Evolutionary conservation across 805 yeast species (phyloP), one percentile per base, ranked within the genome.

Genomic region (Debaryomyces hansenii): DNA sequence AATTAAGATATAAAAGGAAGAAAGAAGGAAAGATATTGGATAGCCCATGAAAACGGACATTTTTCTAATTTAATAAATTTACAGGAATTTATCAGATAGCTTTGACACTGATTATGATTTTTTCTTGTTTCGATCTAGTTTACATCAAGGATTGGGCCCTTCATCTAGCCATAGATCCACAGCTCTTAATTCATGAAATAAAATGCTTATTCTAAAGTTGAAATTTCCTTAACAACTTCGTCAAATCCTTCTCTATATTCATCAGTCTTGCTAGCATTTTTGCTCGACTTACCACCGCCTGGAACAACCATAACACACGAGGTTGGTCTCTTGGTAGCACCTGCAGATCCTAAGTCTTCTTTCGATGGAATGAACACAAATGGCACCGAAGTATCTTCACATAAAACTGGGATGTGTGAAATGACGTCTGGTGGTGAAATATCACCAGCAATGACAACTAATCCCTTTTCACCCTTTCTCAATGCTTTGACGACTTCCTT

Each of bases 251-350:
- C 97, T 70, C 89, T 87, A 79, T 94, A 94, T 63, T 92, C 97
- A 54, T 83, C 80, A 52, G 82, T 89, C 60, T 73, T 73, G 56
- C 72, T 76, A 53, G 90, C 81, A 58, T 82, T 85, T 69, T 85
- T 86, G 75, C 84, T 86, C 62, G 87, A 80, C 69, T 83, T 82
- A 50, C 91, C 90, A 46, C 96, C 96, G 48, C 96, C 96, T 59
- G 99, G 99, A 45, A 91, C 94, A 58, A 94, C 82, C 90, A 94
- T 89, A 27, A 94, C 96, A 68, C 96, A 91, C 33, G 97, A 90
- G 33, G 99, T 94, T 58, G 99, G 98, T 79, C 99, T 87, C 78
- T 94, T 94, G 47, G 99, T 94, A 51, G 97, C 96, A 64, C 98
- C 98, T 20, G 99, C 99, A 53, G 96, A 87, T 31, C 99, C 99